phyloP scores from a whole-genome alignment of 768 basidiomycete species.

The Mrakia gelida region DNA sequence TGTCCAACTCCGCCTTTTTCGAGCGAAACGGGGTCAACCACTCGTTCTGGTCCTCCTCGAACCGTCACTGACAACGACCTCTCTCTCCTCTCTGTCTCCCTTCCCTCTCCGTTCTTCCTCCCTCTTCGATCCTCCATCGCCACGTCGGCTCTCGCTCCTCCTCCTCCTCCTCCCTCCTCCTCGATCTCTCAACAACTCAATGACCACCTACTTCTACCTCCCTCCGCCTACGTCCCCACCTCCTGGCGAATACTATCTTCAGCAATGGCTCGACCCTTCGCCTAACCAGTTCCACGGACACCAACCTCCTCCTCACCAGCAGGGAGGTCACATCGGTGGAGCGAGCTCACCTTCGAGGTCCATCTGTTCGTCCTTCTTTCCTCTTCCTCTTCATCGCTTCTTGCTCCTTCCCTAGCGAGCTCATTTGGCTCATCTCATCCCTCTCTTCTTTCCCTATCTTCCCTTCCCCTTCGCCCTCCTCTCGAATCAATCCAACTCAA shows the following conservation, averaged over 20 bases:
- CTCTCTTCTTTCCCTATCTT: not conserved
- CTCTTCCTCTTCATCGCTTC: not conserved
- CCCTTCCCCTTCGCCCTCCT: conserved; percentile 1
- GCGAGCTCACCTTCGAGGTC: conserved; percentile 13
- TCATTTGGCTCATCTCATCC: not conserved
- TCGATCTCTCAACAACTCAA: too few species aligned
- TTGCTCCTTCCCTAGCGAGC: not conserved
- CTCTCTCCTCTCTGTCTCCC: too few species aligned
- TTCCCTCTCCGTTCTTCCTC: too few species aligned
- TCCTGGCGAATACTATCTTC: not conserved
- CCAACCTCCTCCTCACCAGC: conserved; percentile 16
- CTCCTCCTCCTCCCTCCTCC: not conserved
- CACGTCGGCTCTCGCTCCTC: not conserved
- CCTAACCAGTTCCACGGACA: conserved; percentile 14
- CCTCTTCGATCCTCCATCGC: not conserved
- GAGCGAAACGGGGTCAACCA: not conserved
- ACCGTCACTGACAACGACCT: not conserved
- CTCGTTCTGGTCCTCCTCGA: not conserved
- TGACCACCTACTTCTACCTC: conserved; percentile 14
- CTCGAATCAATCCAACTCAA: not conserved
- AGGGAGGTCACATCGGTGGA: not conserved
- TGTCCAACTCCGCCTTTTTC: not conserved
- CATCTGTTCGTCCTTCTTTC: not conserved
- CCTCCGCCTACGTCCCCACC: not conserved
- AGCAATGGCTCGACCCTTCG: conserved; percentile 31